Percentiles rank a stretch among this genome's conserved stretches.
These are phyloP conservation scores for Xylariaceae sp. DNA, from an alignment of 2,329 filamentous ascomycete species.

Conservation along the genomic window DNA sequence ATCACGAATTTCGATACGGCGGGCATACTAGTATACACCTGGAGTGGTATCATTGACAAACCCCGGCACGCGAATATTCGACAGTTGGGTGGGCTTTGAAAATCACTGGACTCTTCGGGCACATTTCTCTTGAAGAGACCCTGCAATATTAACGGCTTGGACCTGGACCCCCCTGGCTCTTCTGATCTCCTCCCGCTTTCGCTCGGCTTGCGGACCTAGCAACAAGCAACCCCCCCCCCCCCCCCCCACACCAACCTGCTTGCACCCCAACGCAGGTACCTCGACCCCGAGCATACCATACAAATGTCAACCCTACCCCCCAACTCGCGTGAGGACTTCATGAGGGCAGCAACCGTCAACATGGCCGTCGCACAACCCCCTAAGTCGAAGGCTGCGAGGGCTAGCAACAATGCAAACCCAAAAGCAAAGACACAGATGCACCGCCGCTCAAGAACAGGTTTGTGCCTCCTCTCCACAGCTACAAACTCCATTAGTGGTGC, in stretches of 20 bases:
- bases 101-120: constrained; percentile 42
- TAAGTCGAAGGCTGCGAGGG: constrained; percentile 65
- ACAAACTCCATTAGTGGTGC: constrained; percentile 26
- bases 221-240: constrained; percentile 38
- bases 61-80: constrained; percentile 36
- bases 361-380: constrained; percentile 66
- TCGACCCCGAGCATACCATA: constrained; percentile 48
- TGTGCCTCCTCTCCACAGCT: constrained; percentile 48
- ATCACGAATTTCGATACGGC: constrained; percentile 34
- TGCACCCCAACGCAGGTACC: constrained; percentile 51
- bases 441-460: constrained; percentile 92
- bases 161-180: constrained; percentile 44
- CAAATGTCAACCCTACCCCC: constrained; percentile 73
- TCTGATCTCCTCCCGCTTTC: constrained; percentile 49
- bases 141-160: constrained; percentile 43
- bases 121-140: constrained; percentile 39
- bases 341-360: constrained; percentile 58
- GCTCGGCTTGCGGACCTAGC: constrained; percentile 45
- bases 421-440: constrained; percentile 87
- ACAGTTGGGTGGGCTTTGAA: constrained; percentile 41
- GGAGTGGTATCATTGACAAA: constrained; percentile 34
- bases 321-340: constrained; percentile 59
- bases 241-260: constrained; percentile 38
- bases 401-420: constrained; percentile 56
- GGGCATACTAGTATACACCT: constrained; percentile 31